Evolutionary conservation across 495 filamentous ascomycete species (phyloP).

Genomic region (Tuber magnatum): DNA sequence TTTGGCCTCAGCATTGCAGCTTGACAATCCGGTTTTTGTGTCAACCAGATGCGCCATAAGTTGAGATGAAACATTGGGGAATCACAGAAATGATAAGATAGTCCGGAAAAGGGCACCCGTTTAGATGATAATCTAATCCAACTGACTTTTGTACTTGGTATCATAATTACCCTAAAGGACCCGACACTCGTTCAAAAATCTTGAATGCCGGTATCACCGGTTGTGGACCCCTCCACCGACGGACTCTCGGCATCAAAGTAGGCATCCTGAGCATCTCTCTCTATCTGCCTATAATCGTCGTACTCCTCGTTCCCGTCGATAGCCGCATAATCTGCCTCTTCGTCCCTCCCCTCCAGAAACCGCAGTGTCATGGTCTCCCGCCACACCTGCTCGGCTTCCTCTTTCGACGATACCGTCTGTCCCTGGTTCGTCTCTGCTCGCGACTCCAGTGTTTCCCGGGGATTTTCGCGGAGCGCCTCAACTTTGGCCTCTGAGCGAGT

Average conservation of each 20-base stretch:
- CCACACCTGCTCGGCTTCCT: constrained; percentile 63
- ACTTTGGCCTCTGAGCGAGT: constrained; percentile 64
- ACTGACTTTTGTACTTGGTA: not conserved
- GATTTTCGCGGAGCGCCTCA: constrained; percentile 55
- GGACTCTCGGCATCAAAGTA: constrained; percentile 55
- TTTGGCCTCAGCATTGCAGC: not conserved
- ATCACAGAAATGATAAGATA: not conserved
- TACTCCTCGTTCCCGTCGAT: constrained; percentile 66
- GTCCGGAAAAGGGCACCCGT: not conserved
- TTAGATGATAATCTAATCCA: not conserved
- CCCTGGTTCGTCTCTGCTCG: constrained; percentile 39
- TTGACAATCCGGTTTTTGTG: not conserved
- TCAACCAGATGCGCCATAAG: not conserved
- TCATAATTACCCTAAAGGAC: not conserved
- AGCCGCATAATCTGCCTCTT: constrained; percentile 60
- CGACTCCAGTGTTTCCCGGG: constrained; percentile 46
- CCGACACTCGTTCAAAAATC: constrained; percentile 54
- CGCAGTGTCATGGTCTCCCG: constrained; percentile 60
- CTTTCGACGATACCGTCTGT: constrained; percentile 52
- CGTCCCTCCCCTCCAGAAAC: constrained; percentile 61
- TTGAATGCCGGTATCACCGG: constrained; percentile 62
- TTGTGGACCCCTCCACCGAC: constrained; percentile 53
- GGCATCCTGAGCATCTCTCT: constrained; percentile 52
- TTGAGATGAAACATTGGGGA: not conserved
- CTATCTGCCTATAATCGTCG: constrained; percentile 54